These are phyloP conservation scores for Schrenkiella parvula DNA, from an alignment of 345 rosid species.

Conservation along the genomic window DNA sequence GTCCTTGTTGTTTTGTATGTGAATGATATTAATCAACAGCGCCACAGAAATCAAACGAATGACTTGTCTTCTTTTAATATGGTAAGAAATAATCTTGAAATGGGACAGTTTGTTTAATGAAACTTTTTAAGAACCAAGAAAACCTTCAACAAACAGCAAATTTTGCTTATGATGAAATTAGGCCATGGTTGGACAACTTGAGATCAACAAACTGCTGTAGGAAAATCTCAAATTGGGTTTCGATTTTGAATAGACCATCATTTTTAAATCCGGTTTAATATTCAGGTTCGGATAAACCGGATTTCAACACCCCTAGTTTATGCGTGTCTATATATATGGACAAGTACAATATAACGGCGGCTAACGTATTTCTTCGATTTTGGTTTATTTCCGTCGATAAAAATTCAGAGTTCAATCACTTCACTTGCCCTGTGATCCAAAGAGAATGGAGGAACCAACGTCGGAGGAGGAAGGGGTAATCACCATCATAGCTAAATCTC, in stretches of 20 bases:
- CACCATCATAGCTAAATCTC: conserved; percentile 54
- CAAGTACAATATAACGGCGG: conserved; percentile 8
- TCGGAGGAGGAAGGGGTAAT: conserved; percentile 37
- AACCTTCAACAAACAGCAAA: no score
- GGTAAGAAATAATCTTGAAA: not conserved
- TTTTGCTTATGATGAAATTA: no score
- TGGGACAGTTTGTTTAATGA: not conserved
- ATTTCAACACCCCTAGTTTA: conserved; percentile 14
- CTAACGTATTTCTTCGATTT: not conserved
- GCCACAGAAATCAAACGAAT: conserved; percentile 6
- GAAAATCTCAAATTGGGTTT: no score
- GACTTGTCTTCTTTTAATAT: conserved; percentile 1
- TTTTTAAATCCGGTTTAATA: not conserved
- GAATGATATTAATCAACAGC: conserved; percentile 5
- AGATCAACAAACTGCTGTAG: not conserved
- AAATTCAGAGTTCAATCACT: not conserved
- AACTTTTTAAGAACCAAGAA: not conserved
- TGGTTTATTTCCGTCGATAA: conserved; percentile 3
- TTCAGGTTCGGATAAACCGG: conserved; percentile 16
- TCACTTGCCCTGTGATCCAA: not conserved
- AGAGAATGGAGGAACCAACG: conserved; percentile 26
- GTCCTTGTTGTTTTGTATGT: conserved; percentile 4
- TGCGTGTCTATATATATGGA: not conserved
- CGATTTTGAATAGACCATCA: no score
- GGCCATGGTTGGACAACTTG: not conserved